Evolutionary conservation across 805 yeast genomes (phyloP).

Genomic region (Grigorovia humatica): DNA sequence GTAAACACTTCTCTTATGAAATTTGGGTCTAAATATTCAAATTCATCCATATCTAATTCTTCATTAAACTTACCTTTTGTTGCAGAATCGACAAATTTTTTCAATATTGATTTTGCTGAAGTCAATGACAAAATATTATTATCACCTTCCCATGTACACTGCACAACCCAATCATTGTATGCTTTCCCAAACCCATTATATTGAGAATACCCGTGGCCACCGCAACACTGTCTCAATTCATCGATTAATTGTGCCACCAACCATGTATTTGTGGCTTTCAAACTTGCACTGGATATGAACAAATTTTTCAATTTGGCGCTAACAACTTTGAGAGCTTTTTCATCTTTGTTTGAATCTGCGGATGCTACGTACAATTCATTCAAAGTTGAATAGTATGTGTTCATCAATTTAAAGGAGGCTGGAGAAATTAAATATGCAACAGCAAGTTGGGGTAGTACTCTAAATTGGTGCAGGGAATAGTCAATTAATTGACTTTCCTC

Average conservation of each 20-base stretch:
- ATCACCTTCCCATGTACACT: conserved; percentile 98
- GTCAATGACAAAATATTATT: conserved; percentile 78
- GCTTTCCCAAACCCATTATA: conserved; percentile 87
- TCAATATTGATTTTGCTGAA: conserved; percentile 61
- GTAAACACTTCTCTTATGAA: conserved; percentile 19
- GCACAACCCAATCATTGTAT: conserved; percentile 90
- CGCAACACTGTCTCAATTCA: conserved; percentile 87
- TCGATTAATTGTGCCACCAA: conserved; percentile 68
- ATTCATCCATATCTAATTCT: conserved; percentile 24
- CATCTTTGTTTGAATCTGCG: conserved; percentile 19
- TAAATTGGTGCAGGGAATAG: conserved; percentile 81
- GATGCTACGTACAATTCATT: conserved; percentile 44
- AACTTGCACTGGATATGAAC: conserved; percentile 76
- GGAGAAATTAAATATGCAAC: conserved; percentile 67
- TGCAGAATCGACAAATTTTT: conserved; percentile 32
- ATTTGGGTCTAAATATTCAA: conserved; percentile 21
- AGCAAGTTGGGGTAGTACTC: conserved; percentile 78
- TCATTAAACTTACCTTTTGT: conserved; percentile 29
- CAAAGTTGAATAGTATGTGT: conserved; percentile 41
- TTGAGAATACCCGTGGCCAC: conserved; percentile 94
- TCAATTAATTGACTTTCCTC: conserved; percentile 58
- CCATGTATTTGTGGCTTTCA: conserved; percentile 89
- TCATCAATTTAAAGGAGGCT: conserved; percentile 53
- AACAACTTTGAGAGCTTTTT: conserved; percentile 35
- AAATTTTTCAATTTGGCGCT: conserved; percentile 53